Base-by-base conservation (phyloP, 1,284 basidiomycete genomes). In the Melampsora americana region DNA sequence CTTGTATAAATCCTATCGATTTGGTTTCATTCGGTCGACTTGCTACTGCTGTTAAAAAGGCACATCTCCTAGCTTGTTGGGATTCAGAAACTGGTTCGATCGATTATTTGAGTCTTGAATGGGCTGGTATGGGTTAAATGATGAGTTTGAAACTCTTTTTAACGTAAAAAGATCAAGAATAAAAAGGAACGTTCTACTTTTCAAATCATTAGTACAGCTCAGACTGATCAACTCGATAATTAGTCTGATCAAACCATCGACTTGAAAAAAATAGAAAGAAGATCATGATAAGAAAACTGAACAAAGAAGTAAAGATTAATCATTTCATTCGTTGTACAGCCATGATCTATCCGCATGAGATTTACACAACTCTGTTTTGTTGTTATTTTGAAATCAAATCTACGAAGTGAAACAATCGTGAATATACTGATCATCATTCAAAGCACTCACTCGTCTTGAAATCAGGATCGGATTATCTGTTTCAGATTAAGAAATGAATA, bases 1-100 rank as follows among this genome's bases (percentile, higher is more conserved):
- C 88, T 12, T 80, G 86, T 0, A 85, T 98, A 70, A 86, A 87
- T 53, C 93, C 94, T 1, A 91, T 94, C 87, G 93, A 96, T 81
- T 87, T 99, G 59, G 90, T 99, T 23, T 94, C 95, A 0, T 94
- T 93, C 82, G 96, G 96, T 5, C 87, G 96, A 42, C 84, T 99
- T 56, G 96, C 95, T 0, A 99, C 96, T 0, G 95, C 92, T 0
- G 98, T 96, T 3, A 99, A 98, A 83, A 99, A 99, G 84, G 89
- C 93, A 0, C 95, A 98, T 82, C 83, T 99, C 39, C 82, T 99
- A 6, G 96, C 93, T 80, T 88, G 89, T 62, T 75, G 73, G 73
- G 73, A 75, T 66, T 35, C 66, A 44, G 23, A 28, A 12, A 68
- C 32, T 14, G 30, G 67, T 44, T 39, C 66, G 18, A 56, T 68